Evolutionary conservation across 2,329 filamentous ascomycete species (phyloP).

Genomic region (Aspergillus japonicus): DNA sequence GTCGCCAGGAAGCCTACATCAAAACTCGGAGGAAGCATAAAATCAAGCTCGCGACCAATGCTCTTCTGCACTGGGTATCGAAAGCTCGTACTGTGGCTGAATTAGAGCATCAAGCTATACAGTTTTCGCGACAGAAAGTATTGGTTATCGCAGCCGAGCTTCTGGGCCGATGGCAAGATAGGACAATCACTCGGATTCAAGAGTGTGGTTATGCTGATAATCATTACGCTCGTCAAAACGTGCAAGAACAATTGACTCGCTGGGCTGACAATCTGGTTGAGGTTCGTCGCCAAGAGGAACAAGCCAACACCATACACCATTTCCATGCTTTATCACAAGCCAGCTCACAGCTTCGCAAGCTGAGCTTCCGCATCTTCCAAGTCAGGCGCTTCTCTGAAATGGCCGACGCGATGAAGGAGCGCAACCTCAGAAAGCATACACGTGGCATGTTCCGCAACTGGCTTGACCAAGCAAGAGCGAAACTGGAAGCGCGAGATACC

Average conservation of each 20-base stretch:
- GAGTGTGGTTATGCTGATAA: constrained; percentile 39
- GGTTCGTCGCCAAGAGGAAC: constrained; percentile 38
- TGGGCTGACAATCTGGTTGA: constrained; percentile 38
- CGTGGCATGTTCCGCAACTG: constrained; percentile 57
- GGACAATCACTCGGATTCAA: constrained; percentile 35
- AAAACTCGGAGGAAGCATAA: constrained; percentile 55
- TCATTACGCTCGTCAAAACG: constrained; percentile 39
- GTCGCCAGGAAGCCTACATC: constrained; percentile 57
- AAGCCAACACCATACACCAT: constrained; percentile 48
- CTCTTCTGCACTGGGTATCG: constrained; percentile 41
- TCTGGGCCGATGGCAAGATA: constrained; percentile 46
- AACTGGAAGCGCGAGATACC: constrained; percentile 31
- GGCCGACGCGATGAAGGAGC: constrained; percentile 52
- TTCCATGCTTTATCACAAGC: constrained; percentile 50
- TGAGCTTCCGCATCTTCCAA: constrained; percentile 60
- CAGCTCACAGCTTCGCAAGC: constrained; percentile 51
- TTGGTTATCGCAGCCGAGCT: constrained; percentile 35
- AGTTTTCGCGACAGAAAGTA: constrained; percentile 35
- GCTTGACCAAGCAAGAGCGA: constrained; percentile 45
- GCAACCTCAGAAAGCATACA: constrained; percentile 56
- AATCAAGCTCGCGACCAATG: constrained; percentile 50
- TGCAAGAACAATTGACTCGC: constrained; percentile 38
- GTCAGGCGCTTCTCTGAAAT: constrained; percentile 52
- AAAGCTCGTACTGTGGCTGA: constrained; percentile 32
- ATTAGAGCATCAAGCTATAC: constrained; percentile 42